These are phyloP conservation scores for Suhomyces panamericanus DNA, from an alignment of 1,139 yeast species.

Conservation along the genomic window DNA sequence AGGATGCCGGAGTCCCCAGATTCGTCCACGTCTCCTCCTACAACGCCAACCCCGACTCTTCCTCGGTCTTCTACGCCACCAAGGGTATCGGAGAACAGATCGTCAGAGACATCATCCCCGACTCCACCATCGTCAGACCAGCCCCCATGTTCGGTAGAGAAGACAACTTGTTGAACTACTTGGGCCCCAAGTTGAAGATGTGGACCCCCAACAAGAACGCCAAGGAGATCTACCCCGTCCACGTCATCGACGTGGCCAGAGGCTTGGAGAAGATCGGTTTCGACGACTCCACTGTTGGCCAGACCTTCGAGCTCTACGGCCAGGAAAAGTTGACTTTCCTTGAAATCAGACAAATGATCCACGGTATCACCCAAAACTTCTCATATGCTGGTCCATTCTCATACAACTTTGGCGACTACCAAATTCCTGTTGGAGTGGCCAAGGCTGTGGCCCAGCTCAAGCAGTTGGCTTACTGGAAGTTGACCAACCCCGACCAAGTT, in stretches of 20 bases:
- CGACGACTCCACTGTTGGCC: constrained; percentile 79
- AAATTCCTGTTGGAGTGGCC: constrained; percentile 43
- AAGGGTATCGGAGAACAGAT: constrained; percentile 78
- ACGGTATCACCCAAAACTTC: constrained; percentile 60
- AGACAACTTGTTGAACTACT: constrained; percentile 67
- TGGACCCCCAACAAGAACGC: constrained; percentile 67
- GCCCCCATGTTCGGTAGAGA: constrained; percentile 79
- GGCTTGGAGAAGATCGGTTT: constrained; percentile 78
- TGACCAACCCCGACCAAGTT: constrained; percentile 71
- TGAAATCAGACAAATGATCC: constrained; percentile 71
- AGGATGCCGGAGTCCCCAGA: constrained; percentile 74
- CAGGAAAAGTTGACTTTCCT: constrained; percentile 61
- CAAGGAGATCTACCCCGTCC: constrained; percentile 70
- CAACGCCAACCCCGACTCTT: constrained; percentile 70
- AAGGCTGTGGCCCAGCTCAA: constrained; percentile 49
- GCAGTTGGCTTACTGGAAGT: constrained; percentile 65
- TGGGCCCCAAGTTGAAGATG: constrained; percentile 56
- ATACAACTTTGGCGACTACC: constrained; percentile 56
- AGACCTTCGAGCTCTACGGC: constrained; percentile 77
- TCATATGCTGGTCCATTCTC: constrained; percentile 55
- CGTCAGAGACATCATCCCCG: constrained; percentile 68
- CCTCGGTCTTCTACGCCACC: constrained; percentile 72
- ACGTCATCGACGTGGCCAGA: constrained; percentile 73
- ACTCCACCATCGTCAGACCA: constrained; percentile 84
- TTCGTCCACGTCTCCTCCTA: constrained; percentile 78